Evolutionary conservation across 495 filamentous ascomycete genomes (phyloP), one percentile per base, ranked within the genome.

Genomic region (Tuber indicum): DNA sequence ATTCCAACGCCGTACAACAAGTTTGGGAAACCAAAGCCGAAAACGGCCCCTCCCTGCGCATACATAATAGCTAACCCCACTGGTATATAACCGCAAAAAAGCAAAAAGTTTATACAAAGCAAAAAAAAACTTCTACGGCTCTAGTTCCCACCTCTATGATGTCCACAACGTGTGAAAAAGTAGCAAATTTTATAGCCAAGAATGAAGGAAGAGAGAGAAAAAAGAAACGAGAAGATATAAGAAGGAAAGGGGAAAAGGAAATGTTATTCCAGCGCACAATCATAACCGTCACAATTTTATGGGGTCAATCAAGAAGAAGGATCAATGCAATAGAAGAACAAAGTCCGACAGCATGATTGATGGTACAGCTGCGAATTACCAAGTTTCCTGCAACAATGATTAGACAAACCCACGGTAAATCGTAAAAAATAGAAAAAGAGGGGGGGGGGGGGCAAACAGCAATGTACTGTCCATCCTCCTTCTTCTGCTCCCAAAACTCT

Each of bases 391-490:
- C 32, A 16, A 66, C 16, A 6, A 66, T 7, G 1, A 19, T 66
- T 36, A 66, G 58, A 12, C 14, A 36, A 66, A 32, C 26, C 14
- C 26, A 7, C 32, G 14, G 26, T 19, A 16, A 66, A 66, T 9
- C 32, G 58, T 23, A 58, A 14, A 32, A 32, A 32, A 32, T 32
- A 32, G 1, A 32, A 32, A 58, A 26, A 3, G 10, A 12, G 26
- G 4, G 26, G n/a, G 52, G 12, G 52, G n/a, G 58, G 58, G 12
- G 58, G 16, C 58, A 17, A 36, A 66, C 93, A 73, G 93, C 91
- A 85, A 95, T 94, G 83, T 94, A 97, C 85, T 95, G 92, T 1
- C 92, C 92, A 16, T 87, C 92, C 73, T 93, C 91, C 86, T 91
- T 93, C 88, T 96, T 96, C 74, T 92, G 86, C 23, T 87, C 85